Evolutionary conservation across 129 eudicot species (phyloP), one percentile per base, ranked within the genome.

Genomic region (Deinandra increscens): DNA sequence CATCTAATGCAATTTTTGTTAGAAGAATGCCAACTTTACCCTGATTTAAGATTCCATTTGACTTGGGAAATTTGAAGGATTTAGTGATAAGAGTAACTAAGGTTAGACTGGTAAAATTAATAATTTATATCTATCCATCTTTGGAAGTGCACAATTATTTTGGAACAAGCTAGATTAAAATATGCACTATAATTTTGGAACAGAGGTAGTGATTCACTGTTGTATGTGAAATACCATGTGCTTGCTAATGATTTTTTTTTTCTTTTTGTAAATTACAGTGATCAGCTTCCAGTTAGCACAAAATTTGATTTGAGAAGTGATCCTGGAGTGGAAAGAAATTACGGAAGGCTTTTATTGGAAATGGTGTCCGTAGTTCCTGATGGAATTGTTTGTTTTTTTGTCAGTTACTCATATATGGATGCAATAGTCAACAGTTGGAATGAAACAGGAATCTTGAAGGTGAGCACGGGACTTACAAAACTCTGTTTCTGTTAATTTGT

Each of bases 341-440:
- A 94, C 70, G 99, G 99, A 70, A 89, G 84, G 83, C 93, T 94
- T 23, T 84, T 94, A 80, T 84, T 94, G 49, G 99, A 94, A 83
- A 94, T 94, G 99, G 99, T 87, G 49, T 87, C 99, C 14, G 84
- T 94, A 73, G 99, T 94, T 79, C 99, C 99, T n/a, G 99, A 94
- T 85, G 99, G 99, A 69, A 66, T 94, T 29, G 99, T 94, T 68
- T 94, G 99, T 74, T 94, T 94, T 72, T 94, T 94, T 41, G 99
- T 94, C 60, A 94, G 99, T 81, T 94, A 94, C 67, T 94, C 99
- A 2, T 94, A 94, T 75, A 94, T 94, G 99, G 99, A 94, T 82
- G 97, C 93, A 44, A 94, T 94, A 68, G 97, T 94, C 17, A 94
- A 89, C 76, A 94, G 96, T 67, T 94, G 99, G 99, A 87, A 89